Evolutionary conservation across 1,284 basidiomycete genomes (phyloP).

Genomic region (Dichomitus squalens): DNA sequence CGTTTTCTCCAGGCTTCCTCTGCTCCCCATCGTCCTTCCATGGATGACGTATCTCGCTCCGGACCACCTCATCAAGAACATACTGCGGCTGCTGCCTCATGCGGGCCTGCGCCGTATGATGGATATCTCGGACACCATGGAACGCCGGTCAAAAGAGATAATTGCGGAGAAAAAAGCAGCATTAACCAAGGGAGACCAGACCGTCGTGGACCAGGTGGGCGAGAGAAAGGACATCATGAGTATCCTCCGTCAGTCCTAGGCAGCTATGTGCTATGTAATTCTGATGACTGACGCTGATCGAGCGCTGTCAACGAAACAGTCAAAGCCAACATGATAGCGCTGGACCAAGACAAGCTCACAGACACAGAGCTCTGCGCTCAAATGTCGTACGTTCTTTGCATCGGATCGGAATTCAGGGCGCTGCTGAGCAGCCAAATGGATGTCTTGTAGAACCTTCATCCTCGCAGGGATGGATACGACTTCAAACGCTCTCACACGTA

Average conservation of each 20-base stretch:
- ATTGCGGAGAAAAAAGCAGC: conserved; percentile 40
- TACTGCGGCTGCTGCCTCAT: conserved; percentile 6
- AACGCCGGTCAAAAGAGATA: conserved; percentile 40
- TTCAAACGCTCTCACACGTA: conserved; percentile 21
- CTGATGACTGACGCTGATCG: background rate
- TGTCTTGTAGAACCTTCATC: background rate
- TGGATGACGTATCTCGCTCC: conserved; percentile 12
- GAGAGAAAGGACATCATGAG: conserved; percentile 50
- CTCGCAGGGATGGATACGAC: too few species aligned
- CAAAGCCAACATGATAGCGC: conserved; percentile 26
- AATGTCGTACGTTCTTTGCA: conserved; percentile 24
- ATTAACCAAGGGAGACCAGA: conserved; percentile 27
- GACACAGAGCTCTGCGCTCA: conserved; percentile 32
- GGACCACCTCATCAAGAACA: conserved; percentile 5
- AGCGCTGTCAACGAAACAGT: conserved; percentile 10
- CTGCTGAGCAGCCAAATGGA: conserved; percentile 20
- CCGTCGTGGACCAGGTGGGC: conserved; percentile 26
- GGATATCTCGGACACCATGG: conserved; percentile 39
- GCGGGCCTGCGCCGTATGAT: background rate
- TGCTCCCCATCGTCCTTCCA: conserved; percentile 6
- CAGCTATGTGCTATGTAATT: background rate
- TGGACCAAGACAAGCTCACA: conserved; percentile 27
- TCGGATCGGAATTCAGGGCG: conserved; percentile 1
- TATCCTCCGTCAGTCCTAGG: conserved; percentile 36
- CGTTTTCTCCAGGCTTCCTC: background rate